Percentiles rank a stretch among this genome's conserved stretches.
Evolutionary conservation across 1,284 basidiomycete species (phyloP).

Genomic region (Serendipita sp.): DNA sequence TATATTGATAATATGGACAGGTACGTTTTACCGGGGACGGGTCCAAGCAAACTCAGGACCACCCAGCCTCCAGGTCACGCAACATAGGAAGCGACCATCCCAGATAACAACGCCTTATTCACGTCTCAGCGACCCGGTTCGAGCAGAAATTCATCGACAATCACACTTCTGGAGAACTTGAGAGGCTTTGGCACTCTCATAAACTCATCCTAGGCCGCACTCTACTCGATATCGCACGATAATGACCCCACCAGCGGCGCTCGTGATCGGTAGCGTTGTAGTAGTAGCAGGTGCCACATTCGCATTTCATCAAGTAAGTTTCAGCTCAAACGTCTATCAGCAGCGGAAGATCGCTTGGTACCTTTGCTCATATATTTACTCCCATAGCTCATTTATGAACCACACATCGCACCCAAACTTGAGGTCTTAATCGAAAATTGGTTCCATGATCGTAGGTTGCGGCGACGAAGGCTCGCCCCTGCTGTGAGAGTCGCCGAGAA

Average conservation of each 20-base stretch:
- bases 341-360: too few species aligned
- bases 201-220: too few species aligned
- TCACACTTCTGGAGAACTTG: too few species aligned
- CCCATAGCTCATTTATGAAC: constrained; percentile 1
- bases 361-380: neutral
- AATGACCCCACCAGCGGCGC: constrained; percentile 8
- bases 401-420: neutral
- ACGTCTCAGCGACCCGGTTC: too few species aligned
- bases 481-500: neutral
- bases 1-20: too few species aligned
- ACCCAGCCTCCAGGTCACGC: too few species aligned
- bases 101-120: too few species aligned
- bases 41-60: too few species aligned
- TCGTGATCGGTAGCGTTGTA: neutral
- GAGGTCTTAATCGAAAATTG: neutral
- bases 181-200: too few species aligned
- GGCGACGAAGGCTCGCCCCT: neutral
- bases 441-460: neutral
- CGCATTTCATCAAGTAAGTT: constrained; percentile 3
- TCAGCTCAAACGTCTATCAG: neutral
- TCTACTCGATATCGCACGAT: neutral
- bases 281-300: neutral
- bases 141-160: too few species aligned
- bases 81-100: too few species aligned
- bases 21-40: too few species aligned